A percentile compares a stretch with the other conserved stretches of the same genome.
phyloP scores from a whole-genome alignment of 148 eudicot species.

The Selenicereus undatus region DNA sequence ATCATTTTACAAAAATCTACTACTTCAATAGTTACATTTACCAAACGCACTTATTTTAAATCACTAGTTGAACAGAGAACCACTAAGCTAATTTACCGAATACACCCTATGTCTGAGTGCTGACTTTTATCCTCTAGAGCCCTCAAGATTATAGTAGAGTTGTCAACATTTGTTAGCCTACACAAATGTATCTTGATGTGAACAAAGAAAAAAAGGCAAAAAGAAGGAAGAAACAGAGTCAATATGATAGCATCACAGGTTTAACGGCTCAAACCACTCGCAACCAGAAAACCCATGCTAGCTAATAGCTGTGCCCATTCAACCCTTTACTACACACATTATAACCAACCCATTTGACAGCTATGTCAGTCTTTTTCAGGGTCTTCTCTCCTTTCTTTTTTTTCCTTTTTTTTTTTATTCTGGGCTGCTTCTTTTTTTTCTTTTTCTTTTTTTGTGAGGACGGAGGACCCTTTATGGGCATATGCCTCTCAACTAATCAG shows the following conservation, averaged over 20 bases:
- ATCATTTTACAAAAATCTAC: too few relatives aligned
- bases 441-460: neutral
- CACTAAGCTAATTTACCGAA: too few relatives aligned
- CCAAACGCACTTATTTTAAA: too few relatives aligned
- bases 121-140: neutral
- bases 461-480: constrained; percentile 13
- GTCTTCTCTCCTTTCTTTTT: constrained; percentile 1
- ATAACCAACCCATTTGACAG: constrained; percentile 26
- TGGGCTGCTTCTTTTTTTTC: too few relatives aligned
- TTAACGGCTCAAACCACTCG: constrained; percentile 25
- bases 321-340: constrained; percentile 10
- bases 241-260: constrained; percentile 11
- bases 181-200: neutral
- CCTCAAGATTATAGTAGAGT: neutral
- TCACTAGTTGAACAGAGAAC: too few relatives aligned
- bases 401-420: too few relatives aligned
- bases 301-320: constrained; percentile 12
- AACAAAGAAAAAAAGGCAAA: neutral
- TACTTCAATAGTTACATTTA: too few relatives aligned
- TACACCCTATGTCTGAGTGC: too few relatives aligned
- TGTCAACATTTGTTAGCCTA: constrained; percentile 9
- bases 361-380: constrained; percentile 2
- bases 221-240: constrained; percentile 6
- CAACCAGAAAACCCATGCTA: constrained; percentile 6
- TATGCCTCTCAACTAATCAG: neutral